A percentile compares a stretch with the other conserved stretches of the same genome.
Evolutionary conservation across 2,329 filamentous ascomycete species (phyloP).

Genomic region (Colletotrichum viniferum): DNA sequence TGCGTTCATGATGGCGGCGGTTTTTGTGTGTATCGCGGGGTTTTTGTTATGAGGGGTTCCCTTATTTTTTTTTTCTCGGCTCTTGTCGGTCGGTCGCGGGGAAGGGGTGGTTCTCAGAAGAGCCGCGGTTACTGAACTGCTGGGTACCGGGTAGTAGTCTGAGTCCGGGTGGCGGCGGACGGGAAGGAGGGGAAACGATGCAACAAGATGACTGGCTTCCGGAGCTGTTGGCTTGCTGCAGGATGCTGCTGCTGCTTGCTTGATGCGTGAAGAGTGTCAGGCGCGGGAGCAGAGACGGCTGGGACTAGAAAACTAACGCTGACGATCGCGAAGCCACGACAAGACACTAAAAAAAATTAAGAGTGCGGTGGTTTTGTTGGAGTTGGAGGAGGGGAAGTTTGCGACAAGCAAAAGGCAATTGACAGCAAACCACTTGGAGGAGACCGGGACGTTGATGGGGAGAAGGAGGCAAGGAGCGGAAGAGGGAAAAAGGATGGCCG

Average conservation of each 20-base stretch:
- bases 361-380: background rate
- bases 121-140: slow-evolving; percentile 1
- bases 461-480: background rate
- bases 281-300: background rate
- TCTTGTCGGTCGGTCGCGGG: slow-evolving; percentile 11
- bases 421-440: background rate
- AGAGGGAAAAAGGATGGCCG: background rate
- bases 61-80: background rate
- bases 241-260: background rate
- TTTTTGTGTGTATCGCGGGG: background rate
- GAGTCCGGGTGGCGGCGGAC: slow-evolving; percentile 8
- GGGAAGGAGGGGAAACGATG: background rate
- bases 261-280: background rate
- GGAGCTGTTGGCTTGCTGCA: slow-evolving; percentile 12
- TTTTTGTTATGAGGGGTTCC: background rate
- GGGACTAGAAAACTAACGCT: background rate
- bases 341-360: background rate
- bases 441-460: background rate
- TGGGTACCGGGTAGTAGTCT: slow-evolving; percentile 1
- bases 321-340: slow-evolving; percentile 16
- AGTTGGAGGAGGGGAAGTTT: background rate
- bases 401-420: background rate
- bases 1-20: slow-evolving; percentile 16
- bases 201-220: slow-evolving; percentile 10
- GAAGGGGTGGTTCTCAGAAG: background rate